These are phyloP conservation scores for Hymenoscyphus scutula DNA, from an alignment of 2,329 filamentous ascomycete species.

Conservation along the genomic window DNA sequence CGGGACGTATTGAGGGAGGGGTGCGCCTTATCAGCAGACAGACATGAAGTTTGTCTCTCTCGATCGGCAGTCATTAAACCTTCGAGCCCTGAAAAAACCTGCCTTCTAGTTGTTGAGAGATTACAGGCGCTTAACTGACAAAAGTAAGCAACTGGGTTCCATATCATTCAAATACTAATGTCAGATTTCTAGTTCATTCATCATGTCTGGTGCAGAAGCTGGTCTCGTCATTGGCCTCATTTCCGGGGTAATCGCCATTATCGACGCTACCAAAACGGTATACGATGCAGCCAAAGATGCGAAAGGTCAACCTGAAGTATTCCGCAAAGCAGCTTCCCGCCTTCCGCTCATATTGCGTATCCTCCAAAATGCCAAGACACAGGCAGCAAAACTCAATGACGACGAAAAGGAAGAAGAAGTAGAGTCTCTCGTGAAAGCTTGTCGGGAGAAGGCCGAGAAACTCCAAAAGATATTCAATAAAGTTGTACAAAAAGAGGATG, in stretches of 20 bases:
- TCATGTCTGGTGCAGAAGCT: slow-evolving; percentile 23
- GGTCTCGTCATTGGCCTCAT: slow-evolving; percentile 23
- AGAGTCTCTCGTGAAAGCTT: slow-evolving; percentile 21
- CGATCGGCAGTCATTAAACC: too few species aligned
- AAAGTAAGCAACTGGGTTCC: too few species aligned
- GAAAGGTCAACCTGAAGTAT: slow-evolving; percentile 27
- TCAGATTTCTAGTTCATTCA: too few species aligned
- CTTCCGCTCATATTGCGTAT: slow-evolving; percentile 23
- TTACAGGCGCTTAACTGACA: too few species aligned
- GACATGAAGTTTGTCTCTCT: too few species aligned
- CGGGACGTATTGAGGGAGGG: too few species aligned
- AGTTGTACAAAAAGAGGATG: slow-evolving; percentile 24
- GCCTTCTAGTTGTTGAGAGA: too few species aligned
- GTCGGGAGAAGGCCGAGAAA: slow-evolving; percentile 24
- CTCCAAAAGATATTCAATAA: slow-evolving; percentile 25
- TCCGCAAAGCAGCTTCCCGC: slow-evolving; percentile 25
- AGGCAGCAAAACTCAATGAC: slow-evolving; percentile 20
- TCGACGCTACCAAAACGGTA: slow-evolving; percentile 23
- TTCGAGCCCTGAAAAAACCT: too few species aligned
- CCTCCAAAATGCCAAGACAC: slow-evolving; percentile 18
- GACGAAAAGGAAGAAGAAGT: slow-evolving; percentile 16
- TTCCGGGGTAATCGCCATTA: slow-evolving; percentile 23
- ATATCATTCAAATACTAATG: background rate
- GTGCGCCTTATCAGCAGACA: too few species aligned
- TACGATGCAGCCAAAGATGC: slow-evolving; percentile 26